These are phyloP conservation scores for Cryptococcus depauperatus DNA, from an alignment of 1,284 basidiomycete genomes.

Conservation along the genomic window DNA sequence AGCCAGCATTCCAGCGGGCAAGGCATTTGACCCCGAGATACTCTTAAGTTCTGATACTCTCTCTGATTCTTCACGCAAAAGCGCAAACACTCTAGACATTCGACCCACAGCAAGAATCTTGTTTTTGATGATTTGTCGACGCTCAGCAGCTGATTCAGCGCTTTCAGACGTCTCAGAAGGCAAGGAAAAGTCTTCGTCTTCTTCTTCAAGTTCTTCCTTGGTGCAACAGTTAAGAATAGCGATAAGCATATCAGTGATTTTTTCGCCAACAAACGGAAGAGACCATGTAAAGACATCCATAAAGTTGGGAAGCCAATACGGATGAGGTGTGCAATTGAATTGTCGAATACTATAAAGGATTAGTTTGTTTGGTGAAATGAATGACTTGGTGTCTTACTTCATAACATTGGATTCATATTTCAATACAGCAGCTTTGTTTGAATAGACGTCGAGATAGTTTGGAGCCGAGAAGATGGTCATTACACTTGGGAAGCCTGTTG, in stretches of 20 bases:
- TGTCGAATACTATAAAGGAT: slow-evolving; percentile 51
- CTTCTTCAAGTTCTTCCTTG: slow-evolving; percentile 88
- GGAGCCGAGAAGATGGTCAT: slow-evolving; percentile 96
- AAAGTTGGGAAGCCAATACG: slow-evolving; percentile 96
- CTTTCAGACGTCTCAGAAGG: slow-evolving; percentile 34
- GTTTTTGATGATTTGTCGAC: slow-evolving; percentile 83
- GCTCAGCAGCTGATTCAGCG: slow-evolving; percentile 54
- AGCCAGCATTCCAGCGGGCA: slow-evolving; percentile 81
- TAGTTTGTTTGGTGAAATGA: background rate
- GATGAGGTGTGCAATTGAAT: slow-evolving; percentile 92
- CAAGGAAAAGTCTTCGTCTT: slow-evolving; percentile 55
- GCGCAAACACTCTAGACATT: slow-evolving; percentile 91
- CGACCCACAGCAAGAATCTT: slow-evolving; percentile 97
- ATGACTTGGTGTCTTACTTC: slow-evolving; percentile 54
- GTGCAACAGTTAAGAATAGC: slow-evolving; percentile 88
- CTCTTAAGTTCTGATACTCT: slow-evolving; percentile 94
- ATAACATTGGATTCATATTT: slow-evolving; percentile 96
- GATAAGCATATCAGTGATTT: slow-evolving; percentile 94
- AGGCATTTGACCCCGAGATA: slow-evolving; percentile 64
- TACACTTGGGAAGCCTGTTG: slow-evolving; percentile 80
- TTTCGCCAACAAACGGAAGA: slow-evolving; percentile 95
- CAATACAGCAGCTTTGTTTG: slow-evolving; percentile 92
- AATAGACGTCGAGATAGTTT: slow-evolving; percentile 93
- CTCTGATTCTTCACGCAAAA: slow-evolving; percentile 96
- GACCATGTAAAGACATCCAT: slow-evolving; percentile 99